phyloP scores from a whole-genome alignment of 2,329 filamentous ascomycete species.

The Trichoderma semiorbis region DNA sequence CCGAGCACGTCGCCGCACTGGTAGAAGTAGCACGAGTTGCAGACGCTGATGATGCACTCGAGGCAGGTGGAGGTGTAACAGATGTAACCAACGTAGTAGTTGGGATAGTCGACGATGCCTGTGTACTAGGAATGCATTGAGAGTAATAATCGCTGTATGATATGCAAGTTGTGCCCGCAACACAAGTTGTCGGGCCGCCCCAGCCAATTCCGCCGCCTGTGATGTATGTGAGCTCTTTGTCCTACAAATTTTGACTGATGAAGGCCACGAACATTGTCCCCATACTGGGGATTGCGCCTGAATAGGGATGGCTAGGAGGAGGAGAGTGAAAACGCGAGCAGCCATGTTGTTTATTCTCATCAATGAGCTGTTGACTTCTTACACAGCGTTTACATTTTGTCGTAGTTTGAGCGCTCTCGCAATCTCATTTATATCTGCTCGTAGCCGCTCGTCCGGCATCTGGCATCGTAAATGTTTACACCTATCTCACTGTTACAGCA shows the following conservation, averaged over 20 bases:
- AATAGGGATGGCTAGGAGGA: not conserved
- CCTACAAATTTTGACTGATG: not conserved
- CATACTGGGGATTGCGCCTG: not conserved
- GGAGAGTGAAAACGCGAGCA: not conserved
- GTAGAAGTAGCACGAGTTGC: not conserved
- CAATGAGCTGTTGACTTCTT: not conserved
- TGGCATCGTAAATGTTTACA: not conserved
- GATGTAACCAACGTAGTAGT: not conserved
- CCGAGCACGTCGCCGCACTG: not conserved
- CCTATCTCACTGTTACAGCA: not conserved
- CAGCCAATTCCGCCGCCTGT: conserved; percentile 1
- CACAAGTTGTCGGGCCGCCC: conserved; percentile 5
- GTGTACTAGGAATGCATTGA: not conserved
- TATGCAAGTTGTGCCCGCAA: not conserved
- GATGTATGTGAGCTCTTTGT: not conserved
- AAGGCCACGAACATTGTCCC: not conserved
- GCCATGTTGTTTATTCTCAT: not conserved
- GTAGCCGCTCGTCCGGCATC: not conserved
- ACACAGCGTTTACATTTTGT: not conserved
- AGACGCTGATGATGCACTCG: not conserved
- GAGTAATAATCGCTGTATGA: not conserved
- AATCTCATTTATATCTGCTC: not conserved
- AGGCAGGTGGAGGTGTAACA: not conserved
- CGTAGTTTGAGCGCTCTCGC: not conserved
- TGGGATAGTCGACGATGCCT: not conserved